A percentile compares a stretch with the other conserved stretches of the same genome.
Evolutionary conservation across 805 yeast genomes (phyloP).

Genomic region (Pichia manshurica): DNA sequence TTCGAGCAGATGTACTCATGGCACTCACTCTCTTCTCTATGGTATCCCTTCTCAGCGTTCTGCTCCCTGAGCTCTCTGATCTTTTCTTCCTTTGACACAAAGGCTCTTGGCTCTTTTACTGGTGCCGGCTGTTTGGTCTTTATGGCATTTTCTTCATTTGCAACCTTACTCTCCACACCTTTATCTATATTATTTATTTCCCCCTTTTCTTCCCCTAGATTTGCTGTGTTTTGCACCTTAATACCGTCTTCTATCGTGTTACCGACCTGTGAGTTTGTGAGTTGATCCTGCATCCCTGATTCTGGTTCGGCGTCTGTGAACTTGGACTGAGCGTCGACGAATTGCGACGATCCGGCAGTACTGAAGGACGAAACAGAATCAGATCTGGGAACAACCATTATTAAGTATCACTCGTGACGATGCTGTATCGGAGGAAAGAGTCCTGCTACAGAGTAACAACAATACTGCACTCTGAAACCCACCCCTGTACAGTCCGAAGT

Average conservation of each 20-base stretch:
- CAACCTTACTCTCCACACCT: neutral
- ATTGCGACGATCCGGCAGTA: conserved; percentile 16
- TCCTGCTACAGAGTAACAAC: too few species aligned
- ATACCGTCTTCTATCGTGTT: too few species aligned
- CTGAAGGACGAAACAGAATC: conserved; percentile 14
- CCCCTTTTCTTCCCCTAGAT: neutral
- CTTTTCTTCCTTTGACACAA: conserved; percentile 9
- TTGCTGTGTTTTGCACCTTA: too few species aligned
- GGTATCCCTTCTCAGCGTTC: conserved; percentile 17
- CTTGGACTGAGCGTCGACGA: conserved; percentile 18
- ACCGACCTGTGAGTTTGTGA: too few species aligned
- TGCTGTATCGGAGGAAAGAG: too few species aligned
- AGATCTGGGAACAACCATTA: conserved; percentile 9
- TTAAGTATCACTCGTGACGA: neutral
- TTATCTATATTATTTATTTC: too few species aligned
- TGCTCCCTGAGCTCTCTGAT: conserved; percentile 6
- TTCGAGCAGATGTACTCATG: conserved; percentile 24
- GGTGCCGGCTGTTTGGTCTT: conserved; percentile 10
- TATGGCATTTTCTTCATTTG: neutral
- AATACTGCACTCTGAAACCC: too few species aligned
- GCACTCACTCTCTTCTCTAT: conserved; percentile 27
- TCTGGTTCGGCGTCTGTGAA: conserved; percentile 3
- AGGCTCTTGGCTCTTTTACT: conserved; percentile 9
- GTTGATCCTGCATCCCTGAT: neutral
- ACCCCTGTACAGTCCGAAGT: too few species aligned